phyloP scores from a whole-genome alignment of 495 filamentous ascomycete genomes.

The Aspergillus conjunctus region DNA sequence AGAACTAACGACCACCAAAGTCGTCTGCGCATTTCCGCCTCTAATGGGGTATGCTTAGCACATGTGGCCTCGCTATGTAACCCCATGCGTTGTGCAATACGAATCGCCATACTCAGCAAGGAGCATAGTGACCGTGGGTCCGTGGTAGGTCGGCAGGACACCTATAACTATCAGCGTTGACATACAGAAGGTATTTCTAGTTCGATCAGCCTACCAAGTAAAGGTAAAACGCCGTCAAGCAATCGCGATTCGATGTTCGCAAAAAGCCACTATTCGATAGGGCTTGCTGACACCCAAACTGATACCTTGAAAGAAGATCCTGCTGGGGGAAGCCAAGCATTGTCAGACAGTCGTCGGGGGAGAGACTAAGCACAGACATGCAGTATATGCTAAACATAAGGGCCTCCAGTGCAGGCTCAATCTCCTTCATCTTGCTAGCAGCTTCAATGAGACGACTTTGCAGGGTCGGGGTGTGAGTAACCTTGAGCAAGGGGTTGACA shows the following conservation, averaged over 20 bases:
- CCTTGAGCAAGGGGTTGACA: constrained; percentile 55
- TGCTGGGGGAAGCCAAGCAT: constrained; percentile 46
- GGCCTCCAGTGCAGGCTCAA: constrained; percentile 31
- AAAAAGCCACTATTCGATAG: constrained; percentile 50
- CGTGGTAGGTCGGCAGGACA: constrained; percentile 47
- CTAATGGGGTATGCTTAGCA: constrained; percentile 39
- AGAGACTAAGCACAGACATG: constrained; percentile 49
- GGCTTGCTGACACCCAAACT: constrained; percentile 58
- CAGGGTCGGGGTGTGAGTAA: constrained; percentile 54
- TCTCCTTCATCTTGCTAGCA: constrained; percentile 23
- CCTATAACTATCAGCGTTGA: constrained; percentile 34
- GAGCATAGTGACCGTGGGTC: constrained; percentile 57
- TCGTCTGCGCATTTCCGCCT: constrained; percentile 60
- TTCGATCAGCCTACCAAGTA: constrained; percentile 51
- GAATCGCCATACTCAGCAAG: constrained; percentile 54
- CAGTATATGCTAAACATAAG: constrained; percentile 63
- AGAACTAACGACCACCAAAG: constrained; percentile 61
- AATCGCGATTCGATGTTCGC: constrained; percentile 52
- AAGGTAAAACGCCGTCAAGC: constrained; percentile 61
- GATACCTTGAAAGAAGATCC: constrained; percentile 50
- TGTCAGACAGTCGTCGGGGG: constrained; percentile 40
- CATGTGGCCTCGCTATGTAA: constrained; percentile 49
- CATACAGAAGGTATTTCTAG: not conserved
- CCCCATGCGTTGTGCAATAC: constrained; percentile 57
- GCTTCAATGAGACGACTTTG: constrained; percentile 49